A percentile compares a stretch with the other conserved stretches of the same genome.
Evolutionary conservation across 2,329 filamentous ascomycete genomes (phyloP).

Genomic region (Ustulina deusta): DNA sequence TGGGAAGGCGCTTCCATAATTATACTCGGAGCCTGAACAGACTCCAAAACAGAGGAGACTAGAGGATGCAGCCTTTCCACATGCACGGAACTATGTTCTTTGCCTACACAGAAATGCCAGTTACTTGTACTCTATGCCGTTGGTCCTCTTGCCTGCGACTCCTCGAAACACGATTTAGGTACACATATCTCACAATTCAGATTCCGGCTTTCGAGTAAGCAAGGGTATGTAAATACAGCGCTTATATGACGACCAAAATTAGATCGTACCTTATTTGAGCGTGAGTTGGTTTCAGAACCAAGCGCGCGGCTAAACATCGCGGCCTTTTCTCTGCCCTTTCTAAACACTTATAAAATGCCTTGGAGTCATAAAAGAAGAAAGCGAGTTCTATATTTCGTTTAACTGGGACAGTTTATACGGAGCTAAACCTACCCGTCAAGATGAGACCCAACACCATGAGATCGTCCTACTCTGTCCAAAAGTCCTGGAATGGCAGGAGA

Average conservation of each 20-base stretch:
- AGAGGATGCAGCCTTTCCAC: not conserved
- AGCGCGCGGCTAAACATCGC: not conserved
- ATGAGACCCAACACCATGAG: not conserved
- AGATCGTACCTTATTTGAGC: not conserved
- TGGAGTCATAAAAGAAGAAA: not conserved
- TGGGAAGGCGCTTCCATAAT: not conserved
- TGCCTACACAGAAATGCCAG: not conserved
- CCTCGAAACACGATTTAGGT: not conserved
- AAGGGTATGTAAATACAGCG: constrained; percentile 3
- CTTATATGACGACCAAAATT: not conserved
- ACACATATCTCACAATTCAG: not conserved
- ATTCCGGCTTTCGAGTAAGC: not conserved
- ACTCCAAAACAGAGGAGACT: not conserved
- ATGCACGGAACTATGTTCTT: not conserved
- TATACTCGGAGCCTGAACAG: not conserved
- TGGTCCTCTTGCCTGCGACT: not conserved
- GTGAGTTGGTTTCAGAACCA: not conserved
- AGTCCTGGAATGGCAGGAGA: not conserved
- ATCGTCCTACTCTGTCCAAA: not conserved
- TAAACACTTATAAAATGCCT: constrained; percentile 7
- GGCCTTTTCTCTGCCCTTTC: not conserved
- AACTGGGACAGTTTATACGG: not conserved
- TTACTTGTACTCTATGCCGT: not conserved
- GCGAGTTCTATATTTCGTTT: constrained; percentile 2
- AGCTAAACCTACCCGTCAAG: not conserved